These are phyloP conservation scores for Claviceps spartinae DNA, from an alignment of 2,329 filamentous ascomycete genomes.

Conservation along the genomic window DNA sequence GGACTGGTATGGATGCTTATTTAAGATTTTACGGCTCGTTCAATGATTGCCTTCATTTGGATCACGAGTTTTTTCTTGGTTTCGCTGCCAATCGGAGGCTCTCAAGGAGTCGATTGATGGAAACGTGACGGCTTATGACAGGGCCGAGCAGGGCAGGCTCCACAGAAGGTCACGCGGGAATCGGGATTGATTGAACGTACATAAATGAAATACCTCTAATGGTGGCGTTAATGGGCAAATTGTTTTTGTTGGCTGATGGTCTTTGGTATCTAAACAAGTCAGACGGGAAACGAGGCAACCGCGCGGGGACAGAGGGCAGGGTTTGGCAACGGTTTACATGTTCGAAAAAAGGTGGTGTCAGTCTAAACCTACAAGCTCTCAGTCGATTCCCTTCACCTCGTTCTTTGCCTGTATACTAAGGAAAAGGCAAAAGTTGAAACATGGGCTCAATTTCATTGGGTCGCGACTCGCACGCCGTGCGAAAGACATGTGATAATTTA, in stretches of 20 bases:
- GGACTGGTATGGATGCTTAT: neutral
- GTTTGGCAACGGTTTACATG: neutral
- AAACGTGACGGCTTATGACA: neutral
- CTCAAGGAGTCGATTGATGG: neutral
- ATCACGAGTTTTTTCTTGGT: neutral
- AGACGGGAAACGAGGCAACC: neutral
- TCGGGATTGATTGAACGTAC: neutral
- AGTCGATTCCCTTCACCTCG: too few relatives aligned
- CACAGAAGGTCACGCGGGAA: neutral
- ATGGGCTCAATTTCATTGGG: too few relatives aligned
- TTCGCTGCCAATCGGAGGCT: neutral
- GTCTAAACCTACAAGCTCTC: too few relatives aligned
- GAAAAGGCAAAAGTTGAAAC: too few relatives aligned
- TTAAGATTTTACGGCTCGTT: neutral
- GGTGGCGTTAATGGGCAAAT: conserved; percentile 3
- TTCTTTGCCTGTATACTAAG: too few relatives aligned
- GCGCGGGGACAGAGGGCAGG: neutral
- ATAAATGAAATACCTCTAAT: conserved; percentile 2
- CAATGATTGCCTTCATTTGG: neutral
- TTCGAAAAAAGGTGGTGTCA: too few relatives aligned
- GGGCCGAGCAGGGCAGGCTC: neutral
- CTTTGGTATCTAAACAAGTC: neutral
- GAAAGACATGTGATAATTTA: neutral
- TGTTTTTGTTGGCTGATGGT: neutral
- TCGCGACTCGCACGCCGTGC: too few relatives aligned